Conservation (phyloP, 257 asterid genomes). For the Solanum dulcamara region DNA sequence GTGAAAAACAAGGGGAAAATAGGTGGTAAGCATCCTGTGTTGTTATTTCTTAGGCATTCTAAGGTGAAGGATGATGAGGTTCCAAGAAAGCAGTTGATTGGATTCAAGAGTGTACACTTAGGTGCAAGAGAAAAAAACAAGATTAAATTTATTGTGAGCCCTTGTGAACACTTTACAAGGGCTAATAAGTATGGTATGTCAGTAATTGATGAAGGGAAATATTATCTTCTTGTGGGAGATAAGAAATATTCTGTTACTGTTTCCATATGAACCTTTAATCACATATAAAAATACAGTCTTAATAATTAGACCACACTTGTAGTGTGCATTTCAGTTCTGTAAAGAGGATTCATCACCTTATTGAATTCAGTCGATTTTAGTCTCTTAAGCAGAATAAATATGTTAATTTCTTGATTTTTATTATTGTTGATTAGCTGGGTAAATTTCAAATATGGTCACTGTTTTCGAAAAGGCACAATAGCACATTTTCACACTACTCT, state of each 20-base stretch:
- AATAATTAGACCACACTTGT: not conserved
- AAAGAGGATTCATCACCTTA: not conserved
- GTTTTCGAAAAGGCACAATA: too few species aligned
- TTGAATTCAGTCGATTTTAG: too few species aligned
- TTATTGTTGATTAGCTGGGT: not conserved
- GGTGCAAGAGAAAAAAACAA: conserved; percentile 16
- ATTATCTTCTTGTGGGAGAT: conserved; percentile 31
- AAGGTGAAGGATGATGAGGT: conserved; percentile 7
- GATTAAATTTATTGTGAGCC: conserved; percentile 25
- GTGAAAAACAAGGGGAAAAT: conserved; percentile 32
- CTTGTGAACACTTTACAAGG: conserved; percentile 43
- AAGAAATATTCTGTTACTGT: conserved; percentile 26
- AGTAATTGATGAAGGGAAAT: conserved; percentile 42
- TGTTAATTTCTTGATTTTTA: not conserved
- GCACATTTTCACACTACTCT: too few species aligned
- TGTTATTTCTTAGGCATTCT: conserved; percentile 24
- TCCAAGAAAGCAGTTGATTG: conserved; percentile 39
- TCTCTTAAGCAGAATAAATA: not conserved
- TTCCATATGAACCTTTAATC: conserved; percentile 4
- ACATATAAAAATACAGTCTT: not conserved
- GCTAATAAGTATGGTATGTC: conserved; percentile 33
- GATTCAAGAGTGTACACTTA: conserved; percentile 33
- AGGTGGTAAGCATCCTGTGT: conserved; percentile 38
- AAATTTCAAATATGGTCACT: not conserved
- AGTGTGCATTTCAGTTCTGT: not conserved